Base-by-base conservation (phyloP, 257 asterid species). In the Gentiana macrophylla region DNA sequence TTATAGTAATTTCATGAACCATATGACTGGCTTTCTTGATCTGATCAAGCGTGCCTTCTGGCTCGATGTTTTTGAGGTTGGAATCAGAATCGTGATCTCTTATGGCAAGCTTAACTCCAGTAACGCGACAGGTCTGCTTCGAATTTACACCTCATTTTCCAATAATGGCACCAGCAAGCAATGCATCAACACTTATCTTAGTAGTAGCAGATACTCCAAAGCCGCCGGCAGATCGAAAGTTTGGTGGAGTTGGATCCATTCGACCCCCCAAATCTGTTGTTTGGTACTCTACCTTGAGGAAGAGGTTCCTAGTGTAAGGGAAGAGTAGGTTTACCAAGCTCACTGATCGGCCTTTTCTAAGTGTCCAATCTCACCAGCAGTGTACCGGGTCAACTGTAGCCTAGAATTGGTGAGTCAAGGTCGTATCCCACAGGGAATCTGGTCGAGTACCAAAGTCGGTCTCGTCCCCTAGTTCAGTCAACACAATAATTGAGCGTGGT, bases 91-190 rank as follows among this genome's bases (percentile, higher is more conserved):
- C 95, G 59, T 86, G 89, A 33, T 90, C 98, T 13, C 85, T 72
- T 36, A 90, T 79, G 2, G 94, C 64, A 44, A 90, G 70, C 72
- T 80, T 90, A 41, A 70, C 94, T 34, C 98, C 98, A 0, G 95
- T 86, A 57, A 79, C 83, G 65, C 85, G 74, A 73, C 91, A 82
- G 2, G 84, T 82, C 74, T 82, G 94, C 74, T 84, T 90, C 12
- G 98, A 84, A 77, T 86, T 86, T 68, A 73, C 89, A 49, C 98
- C 98, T 5, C 84, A 84, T 75, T 80, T 90, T 32, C 98, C 98
- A 4, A 90, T 90, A 49, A 90, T 77, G 2, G 94, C 82, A 13
- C 98, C 96, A 3, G 85, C 96, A 2, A 80, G 76, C 38, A 94
- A 82, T n/a, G 96, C 91, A 57, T 78, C 86, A 6, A 90, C 84